These are phyloP conservation scores for Trichopus zeylanicus DNA, from an alignment of 116 monocot species.

Conservation along the genomic window DNA sequence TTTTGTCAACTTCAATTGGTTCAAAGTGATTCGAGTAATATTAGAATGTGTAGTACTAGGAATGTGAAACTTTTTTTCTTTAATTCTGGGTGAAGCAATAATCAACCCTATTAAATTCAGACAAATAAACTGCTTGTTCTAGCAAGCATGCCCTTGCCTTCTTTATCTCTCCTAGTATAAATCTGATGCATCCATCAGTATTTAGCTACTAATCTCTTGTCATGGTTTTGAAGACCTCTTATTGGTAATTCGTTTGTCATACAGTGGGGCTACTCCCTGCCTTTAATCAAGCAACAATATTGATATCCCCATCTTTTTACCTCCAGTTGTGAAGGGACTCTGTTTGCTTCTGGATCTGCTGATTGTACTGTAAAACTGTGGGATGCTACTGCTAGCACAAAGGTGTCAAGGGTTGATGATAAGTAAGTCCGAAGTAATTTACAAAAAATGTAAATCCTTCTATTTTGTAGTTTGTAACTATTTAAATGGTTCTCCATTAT, in stretches of 20 bases:
- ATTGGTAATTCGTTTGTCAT: neutral
- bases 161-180: too few relatives aligned
- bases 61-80: too few relatives aligned
- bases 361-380: slow-evolving; percentile 90
- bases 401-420: slow-evolving; percentile 62
- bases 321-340: slow-evolving; percentile 74
- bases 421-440: slow-evolving; percentile 28
- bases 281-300: neutral
- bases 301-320: neutral
- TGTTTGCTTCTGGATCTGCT: slow-evolving; percentile 95
- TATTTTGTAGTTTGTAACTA: neutral
- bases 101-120: too few relatives aligned
- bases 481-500: neutral
- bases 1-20: too few relatives aligned
- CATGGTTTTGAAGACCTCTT: neutral
- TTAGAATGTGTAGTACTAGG: too few relatives aligned
- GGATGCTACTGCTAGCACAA: slow-evolving; percentile 88
- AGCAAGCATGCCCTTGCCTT: too few relatives aligned
- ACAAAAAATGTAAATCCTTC: neutral
- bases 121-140: too few relatives aligned
- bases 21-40: too few relatives aligned
- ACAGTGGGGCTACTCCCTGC: neutral
- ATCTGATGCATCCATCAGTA: too few relatives aligned
- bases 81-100: too few relatives aligned
- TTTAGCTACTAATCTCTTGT: neutral